Evolutionary conservation across 352 stramenopile genomes (phyloP).

Genomic region (Phytophthora pluvialis): DNA sequence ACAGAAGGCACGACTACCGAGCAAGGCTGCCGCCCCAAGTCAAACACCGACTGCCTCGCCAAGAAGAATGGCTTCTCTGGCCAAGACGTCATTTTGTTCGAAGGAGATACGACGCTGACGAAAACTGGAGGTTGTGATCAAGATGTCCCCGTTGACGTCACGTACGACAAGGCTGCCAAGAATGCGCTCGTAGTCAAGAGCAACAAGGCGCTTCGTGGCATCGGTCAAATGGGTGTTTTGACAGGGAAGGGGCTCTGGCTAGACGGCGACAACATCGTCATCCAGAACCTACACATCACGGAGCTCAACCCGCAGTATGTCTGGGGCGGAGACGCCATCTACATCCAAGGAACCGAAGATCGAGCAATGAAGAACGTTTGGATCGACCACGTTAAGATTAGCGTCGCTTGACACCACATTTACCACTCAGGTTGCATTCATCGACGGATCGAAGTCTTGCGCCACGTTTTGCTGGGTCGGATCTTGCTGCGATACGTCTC

Average conservation of each 20-base stretch:
- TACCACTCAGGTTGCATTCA: no score
- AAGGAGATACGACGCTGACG: slow-evolving; percentile 42
- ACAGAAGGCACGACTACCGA: slow-evolving; percentile 43
- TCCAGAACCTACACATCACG: slow-evolving; percentile 51
- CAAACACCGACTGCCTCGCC: slow-evolving; percentile 37
- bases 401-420: no score
- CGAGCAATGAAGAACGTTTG: no score
- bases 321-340: no score
- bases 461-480: no score
- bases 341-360: no score
- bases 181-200: slow-evolving; percentile 25
- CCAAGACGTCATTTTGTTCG: slow-evolving; percentile 48
- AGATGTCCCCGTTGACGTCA: slow-evolving; percentile 29
- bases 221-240: slow-evolving; percentile 29
- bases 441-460: no score
- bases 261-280: slow-evolving; percentile 40
- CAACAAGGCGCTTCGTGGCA: slow-evolving; percentile 39
- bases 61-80: slow-evolving; percentile 45
- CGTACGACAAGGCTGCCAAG: slow-evolving; percentile 38
- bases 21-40: slow-evolving; percentile 40
- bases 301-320: slow-evolving; percentile 52
- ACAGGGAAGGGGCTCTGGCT: slow-evolving; percentile 34
- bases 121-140: slow-evolving; percentile 53
- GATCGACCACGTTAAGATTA: no score
- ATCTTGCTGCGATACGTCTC: no score